Base-by-base conservation (phyloP, 352 stramenopile genomes). In the Phytophthora cactorum region DNA sequence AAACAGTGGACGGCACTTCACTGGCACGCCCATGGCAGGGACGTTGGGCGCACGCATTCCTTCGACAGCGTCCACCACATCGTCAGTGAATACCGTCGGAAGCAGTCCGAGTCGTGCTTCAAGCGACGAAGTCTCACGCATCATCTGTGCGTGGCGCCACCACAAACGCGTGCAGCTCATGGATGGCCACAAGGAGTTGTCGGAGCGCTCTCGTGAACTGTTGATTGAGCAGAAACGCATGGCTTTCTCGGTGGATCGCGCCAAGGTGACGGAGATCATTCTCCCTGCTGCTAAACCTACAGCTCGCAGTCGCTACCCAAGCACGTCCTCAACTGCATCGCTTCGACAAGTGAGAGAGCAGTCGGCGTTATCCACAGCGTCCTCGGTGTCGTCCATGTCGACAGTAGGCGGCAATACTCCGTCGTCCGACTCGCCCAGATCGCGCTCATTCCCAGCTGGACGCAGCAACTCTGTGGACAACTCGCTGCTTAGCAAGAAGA, bases 131-230 rank as follows among this genome's bases (percentile, higher is more conserved):
- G 81, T 86, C 12, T 88, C 89, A 9, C 82, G 87, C 31, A 83
- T 96, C 52, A 96, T 96, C 61, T 84, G 75, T 2, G 87, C 85
- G 2, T 96, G 89, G 89, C 84, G 89, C 9, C 82, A 93, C 50
- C 87, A 96, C 70, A 96, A 94, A 71, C 87, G 87, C 22, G 80
- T 96, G 36, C 83, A 93, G 45, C 82, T 96, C 57, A 95, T 97
- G 88, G 82, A 91, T 27, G 88, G 90, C 14, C 90, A 96, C 73
- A 95, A 95, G 66, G 85, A 93, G 22, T 70, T 97, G 3, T 95
- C 85, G 6, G 81, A 88, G 31, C 76, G 80, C 17, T 89, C 84
- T 29, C 85, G 85, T 6, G 90, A 97, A 64, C 63, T 95, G 25
- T 51, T 97, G 49, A 79, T 97, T 9, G 90, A 97, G 69, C 90